Conservation (phyloP, 768 basidiomycete species). For the Lyophyllum semitale region DNA sequence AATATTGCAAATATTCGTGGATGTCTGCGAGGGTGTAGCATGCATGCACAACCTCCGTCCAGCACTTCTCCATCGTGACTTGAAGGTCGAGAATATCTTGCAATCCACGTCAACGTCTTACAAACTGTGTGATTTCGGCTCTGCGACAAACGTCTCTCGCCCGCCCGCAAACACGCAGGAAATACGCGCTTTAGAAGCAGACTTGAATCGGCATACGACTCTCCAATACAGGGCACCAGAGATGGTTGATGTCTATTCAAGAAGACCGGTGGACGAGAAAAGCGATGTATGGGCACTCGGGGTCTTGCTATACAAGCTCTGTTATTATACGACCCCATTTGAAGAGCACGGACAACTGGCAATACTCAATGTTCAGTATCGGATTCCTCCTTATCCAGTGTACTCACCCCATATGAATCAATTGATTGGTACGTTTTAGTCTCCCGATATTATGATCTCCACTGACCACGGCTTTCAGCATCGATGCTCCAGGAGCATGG, state of each 20-base stretch:
- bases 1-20: conserved; percentile 96
- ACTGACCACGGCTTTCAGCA: conserved; percentile 42
- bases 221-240: conserved; percentile 98
- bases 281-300: conserved; percentile 98
- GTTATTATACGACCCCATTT: conserved; percentile 99
- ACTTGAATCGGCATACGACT: conserved; percentile 93
- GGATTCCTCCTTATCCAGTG: conserved; percentile 83
- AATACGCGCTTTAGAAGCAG: conserved; percentile 83
- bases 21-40: conserved; percentile 95
- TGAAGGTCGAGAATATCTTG: conserved; percentile 99
- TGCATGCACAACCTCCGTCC: conserved; percentile 94
- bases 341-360: conserved; percentile 97
- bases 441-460: conserved; percentile 2
- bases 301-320: conserved; percentile 95
- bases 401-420: conserved; percentile 84
- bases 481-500: conserved; percentile 95
- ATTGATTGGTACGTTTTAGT: conserved; percentile 67
- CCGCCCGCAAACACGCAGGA: conserved; percentile 82
- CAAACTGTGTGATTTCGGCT: conserved; percentile 99
- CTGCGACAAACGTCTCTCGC: conserved; percentile 75
- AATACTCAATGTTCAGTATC: conserved; percentile 95
- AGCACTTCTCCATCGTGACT: conserved; percentile 91
- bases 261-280: conserved; percentile 88
- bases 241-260: conserved; percentile 90
- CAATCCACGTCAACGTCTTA: conserved; percentile 81